phyloP scores from a whole-genome alignment of 2,329 filamentous ascomycete genomes.

The Seiridium cupressi region DNA sequence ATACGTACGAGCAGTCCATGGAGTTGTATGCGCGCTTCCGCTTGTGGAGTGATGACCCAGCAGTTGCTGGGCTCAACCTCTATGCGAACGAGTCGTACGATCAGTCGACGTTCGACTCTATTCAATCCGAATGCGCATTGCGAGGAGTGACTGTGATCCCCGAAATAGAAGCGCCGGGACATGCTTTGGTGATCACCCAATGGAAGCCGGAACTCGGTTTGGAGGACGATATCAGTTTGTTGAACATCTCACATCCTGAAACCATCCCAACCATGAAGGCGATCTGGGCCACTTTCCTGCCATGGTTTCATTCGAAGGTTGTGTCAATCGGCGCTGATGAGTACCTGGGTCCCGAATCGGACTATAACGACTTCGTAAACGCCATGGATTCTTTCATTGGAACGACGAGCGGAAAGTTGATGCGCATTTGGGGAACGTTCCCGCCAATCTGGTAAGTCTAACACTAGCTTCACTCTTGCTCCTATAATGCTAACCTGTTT shows the following conservation, averaged over 20 bases:
- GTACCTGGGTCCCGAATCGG: constrained; percentile 42
- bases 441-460: constrained; percentile 35
- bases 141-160: constrained; percentile 58
- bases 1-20: constrained; percentile 44
- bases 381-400: constrained; percentile 47
- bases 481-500: not conserved
- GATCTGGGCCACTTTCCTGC: constrained; percentile 51
- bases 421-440: constrained; percentile 57
- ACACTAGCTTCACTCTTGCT: constrained; percentile 30
- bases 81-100: constrained; percentile 55
- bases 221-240: constrained; percentile 41
- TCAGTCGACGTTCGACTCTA: constrained; percentile 45
- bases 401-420: constrained; percentile 35
- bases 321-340: constrained; percentile 58
- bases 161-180: constrained; percentile 59
- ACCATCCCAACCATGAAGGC: constrained; percentile 50
- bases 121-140: constrained; percentile 50
- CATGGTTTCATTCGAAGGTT: constrained; percentile 55
- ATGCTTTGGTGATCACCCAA: constrained; percentile 54
- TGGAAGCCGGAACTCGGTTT: constrained; percentile 58
- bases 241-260: constrained; percentile 55
- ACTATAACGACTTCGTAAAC: constrained; percentile 54
- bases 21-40: constrained; percentile 55
- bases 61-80: constrained; percentile 47
- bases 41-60: constrained; percentile 45